Conservation (phyloP, 768 basidiomycete species). For the Leccinum subgranulosum region DNA sequence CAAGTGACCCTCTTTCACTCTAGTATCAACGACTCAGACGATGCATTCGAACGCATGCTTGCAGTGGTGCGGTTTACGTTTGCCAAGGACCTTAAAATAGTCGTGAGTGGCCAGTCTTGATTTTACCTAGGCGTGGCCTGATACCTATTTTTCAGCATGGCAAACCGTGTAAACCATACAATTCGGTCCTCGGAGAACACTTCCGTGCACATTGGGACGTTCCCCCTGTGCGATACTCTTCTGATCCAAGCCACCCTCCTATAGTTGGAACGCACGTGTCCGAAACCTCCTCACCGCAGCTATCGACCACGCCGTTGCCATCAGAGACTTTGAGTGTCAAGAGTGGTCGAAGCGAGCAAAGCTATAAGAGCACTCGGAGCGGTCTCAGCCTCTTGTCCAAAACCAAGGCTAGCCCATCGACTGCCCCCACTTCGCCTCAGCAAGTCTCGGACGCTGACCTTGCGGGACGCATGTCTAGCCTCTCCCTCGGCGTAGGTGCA, state of each 20-base stretch:
- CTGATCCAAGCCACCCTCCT: conserved; percentile 45
- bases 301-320: conserved; percentile 19
- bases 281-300: conserved; percentile 24
- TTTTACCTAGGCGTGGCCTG: neutral
- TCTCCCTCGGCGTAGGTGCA: conserved; percentile 46
- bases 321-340: conserved; percentile 53
- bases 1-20: neutral
- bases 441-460: conserved; percentile 37
- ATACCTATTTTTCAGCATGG: conserved; percentile 55
- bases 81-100: conserved; percentile 91
- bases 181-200: conserved; percentile 84
- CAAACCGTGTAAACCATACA: conserved; percentile 92
- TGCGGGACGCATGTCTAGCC: conserved; percentile 57
- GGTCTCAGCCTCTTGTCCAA: conserved; percentile 56
- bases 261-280: conserved; percentile 42
- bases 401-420: conserved; percentile 33
- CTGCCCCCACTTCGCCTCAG: conserved; percentile 46
- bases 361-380: conserved; percentile 60
- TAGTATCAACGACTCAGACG: conserved; percentile 89
- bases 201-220: conserved; percentile 89
- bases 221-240: conserved; percentile 53
- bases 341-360: conserved; percentile 47
- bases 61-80: conserved; percentile 85
- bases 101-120: conserved; percentile 47
- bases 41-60: conserved; percentile 95